A percentile compares a stretch with the other conserved stretches of the same genome.
These are phyloP conservation scores for Aspergillus incahuasiensis DNA, from an alignment of 495 filamentous ascomycete genomes.

Conservation along the genomic window DNA sequence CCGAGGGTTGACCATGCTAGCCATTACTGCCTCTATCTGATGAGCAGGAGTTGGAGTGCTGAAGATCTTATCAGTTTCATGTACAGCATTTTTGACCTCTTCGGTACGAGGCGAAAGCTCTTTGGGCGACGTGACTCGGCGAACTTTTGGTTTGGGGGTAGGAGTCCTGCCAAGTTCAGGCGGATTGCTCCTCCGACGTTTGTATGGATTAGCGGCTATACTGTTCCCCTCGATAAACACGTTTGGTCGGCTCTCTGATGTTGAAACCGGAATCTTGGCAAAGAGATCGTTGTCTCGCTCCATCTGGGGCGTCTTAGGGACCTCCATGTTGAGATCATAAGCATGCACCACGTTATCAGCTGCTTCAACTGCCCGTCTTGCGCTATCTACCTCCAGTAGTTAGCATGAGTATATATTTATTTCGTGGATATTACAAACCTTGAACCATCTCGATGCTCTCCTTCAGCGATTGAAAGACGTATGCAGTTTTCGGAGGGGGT, in stretches of 20 bases:
- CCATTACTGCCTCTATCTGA: constrained; percentile 41
- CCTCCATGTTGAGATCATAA: constrained; percentile 81
- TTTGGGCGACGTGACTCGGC: constrained; percentile 31
- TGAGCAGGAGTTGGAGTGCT: constrained; percentile 36
- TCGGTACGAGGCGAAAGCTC: constrained; percentile 48
- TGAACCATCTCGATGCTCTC: constrained; percentile 75
- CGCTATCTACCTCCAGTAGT: constrained; percentile 54
- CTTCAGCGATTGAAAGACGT: constrained; percentile 60
- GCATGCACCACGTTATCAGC: constrained; percentile 84
- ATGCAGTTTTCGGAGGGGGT: constrained; percentile 44
- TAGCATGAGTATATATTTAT: not conserved
- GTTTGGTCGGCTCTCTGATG: constrained; percentile 31
- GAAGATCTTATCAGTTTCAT: constrained; percentile 46
- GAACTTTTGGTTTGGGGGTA: constrained; percentile 36
- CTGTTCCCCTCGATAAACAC: constrained; percentile 43
- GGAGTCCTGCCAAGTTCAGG: constrained; percentile 28
- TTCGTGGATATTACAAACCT: no score
- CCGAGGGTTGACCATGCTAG: constrained; percentile 37
- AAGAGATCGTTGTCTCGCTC: constrained; percentile 36
- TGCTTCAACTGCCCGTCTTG: constrained; percentile 71
- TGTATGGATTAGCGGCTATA: constrained; percentile 44
- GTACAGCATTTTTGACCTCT: constrained; percentile 46
- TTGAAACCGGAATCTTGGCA: constrained; percentile 15
- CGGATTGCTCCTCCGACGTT: constrained; percentile 46
- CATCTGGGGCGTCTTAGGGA: constrained; percentile 56